A percentile compares a stretch with the other conserved stretches of the same genome.
Conservation (phyloP, 2,329 filamentous ascomycete species). For the Pseudocercospora ulei region DNA sequence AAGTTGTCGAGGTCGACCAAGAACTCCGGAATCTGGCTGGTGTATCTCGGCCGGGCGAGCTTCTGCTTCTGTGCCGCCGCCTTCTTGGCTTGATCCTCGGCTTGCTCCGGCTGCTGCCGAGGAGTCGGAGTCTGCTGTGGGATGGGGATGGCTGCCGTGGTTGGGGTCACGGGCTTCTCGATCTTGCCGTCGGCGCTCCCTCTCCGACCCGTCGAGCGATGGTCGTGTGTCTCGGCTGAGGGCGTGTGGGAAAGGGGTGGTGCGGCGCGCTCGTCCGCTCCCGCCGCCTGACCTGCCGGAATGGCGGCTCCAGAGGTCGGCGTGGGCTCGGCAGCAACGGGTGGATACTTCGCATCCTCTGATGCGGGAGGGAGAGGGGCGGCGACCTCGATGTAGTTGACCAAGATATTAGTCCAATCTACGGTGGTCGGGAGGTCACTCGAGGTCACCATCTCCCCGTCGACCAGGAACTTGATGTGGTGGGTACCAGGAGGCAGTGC, state of each 20-base stretch:
- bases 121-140: constrained; percentile 11
- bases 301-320: constrained; percentile 29
- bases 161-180: constrained; percentile 10
- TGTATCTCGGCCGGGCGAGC: constrained; percentile 52
- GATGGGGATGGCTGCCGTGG: constrained; percentile 12
- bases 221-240: constrained; percentile 23
- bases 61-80: constrained; percentile 23
- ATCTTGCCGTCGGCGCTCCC: constrained; percentile 20
- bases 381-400: constrained; percentile 90
- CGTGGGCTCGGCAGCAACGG: constrained; percentile 29
- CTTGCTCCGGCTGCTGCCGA: constrained; percentile 12
- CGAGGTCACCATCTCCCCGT: constrained; percentile 85
- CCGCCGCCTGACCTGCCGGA: constrained; percentile 23
- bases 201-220: constrained; percentile 18
- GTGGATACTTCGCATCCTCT: constrained; percentile 22
- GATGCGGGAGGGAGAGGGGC: constrained; percentile 25
- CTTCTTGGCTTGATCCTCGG: constrained; percentile 15
- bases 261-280: constrained; percentile 19
- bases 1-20: constrained; percentile 68
- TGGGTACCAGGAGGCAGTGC: constrained; percentile 87
- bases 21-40: constrained; percentile 68
- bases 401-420: constrained; percentile 93
- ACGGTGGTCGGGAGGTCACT: constrained; percentile 84
- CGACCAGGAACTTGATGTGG: constrained; percentile 91
- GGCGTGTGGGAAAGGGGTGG: constrained; percentile 49